phyloP scores from a whole-genome alignment of 495 filamentous ascomycete genomes.

The Massariosphaeria phaeospora region DNA sequence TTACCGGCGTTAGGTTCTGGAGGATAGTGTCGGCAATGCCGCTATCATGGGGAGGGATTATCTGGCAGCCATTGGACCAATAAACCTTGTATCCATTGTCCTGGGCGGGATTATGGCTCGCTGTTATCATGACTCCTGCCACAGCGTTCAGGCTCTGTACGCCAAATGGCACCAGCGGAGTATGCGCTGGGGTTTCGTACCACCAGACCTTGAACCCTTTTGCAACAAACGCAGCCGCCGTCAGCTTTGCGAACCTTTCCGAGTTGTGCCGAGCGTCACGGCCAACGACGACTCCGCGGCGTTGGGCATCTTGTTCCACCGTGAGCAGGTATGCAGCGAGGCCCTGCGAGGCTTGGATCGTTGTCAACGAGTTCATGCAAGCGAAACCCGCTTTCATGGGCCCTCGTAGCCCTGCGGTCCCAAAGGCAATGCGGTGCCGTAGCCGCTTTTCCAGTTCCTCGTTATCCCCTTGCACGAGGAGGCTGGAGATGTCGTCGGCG shows the following conservation, averaged over 20 bases:
- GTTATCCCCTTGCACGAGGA: slow-evolving; percentile 47
- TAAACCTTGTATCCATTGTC: slow-evolving; percentile 77
- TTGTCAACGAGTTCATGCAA: slow-evolving; percentile 63
- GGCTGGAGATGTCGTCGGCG: slow-evolving; percentile 53
- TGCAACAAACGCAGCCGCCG: slow-evolving; percentile 60
- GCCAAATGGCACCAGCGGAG: slow-evolving; percentile 65
- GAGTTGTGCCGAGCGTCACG: slow-evolving; percentile 67
- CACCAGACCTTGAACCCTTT: slow-evolving; percentile 59
- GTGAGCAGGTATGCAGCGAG: slow-evolving; percentile 57
- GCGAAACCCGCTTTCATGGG: slow-evolving; percentile 68
- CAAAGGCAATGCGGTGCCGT: slow-evolving; percentile 58
- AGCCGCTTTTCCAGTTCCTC: slow-evolving; percentile 56
- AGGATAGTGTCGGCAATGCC: slow-evolving; percentile 59
- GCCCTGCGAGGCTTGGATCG: slow-evolving; percentile 70
- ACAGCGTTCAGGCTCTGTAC: slow-evolving; percentile 53
- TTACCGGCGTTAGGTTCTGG: slow-evolving; percentile 51
- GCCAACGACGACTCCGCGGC: slow-evolving; percentile 57
- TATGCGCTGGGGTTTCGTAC: slow-evolving; percentile 54
- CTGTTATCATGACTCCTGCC: slow-evolving; percentile 70
- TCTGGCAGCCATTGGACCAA: slow-evolving; percentile 65
- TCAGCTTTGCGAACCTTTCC: slow-evolving; percentile 57
- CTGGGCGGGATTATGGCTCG: slow-evolving; percentile 64
- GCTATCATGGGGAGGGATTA: slow-evolving; percentile 60
- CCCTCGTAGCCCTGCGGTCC: slow-evolving; percentile 64
- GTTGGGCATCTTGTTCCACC: slow-evolving; percentile 37